Evolutionary conservation across 177 flowering plant genomes (phyloP), one percentile per base, ranked within the genome.

Genomic region (Telopea speciosissima): DNA sequence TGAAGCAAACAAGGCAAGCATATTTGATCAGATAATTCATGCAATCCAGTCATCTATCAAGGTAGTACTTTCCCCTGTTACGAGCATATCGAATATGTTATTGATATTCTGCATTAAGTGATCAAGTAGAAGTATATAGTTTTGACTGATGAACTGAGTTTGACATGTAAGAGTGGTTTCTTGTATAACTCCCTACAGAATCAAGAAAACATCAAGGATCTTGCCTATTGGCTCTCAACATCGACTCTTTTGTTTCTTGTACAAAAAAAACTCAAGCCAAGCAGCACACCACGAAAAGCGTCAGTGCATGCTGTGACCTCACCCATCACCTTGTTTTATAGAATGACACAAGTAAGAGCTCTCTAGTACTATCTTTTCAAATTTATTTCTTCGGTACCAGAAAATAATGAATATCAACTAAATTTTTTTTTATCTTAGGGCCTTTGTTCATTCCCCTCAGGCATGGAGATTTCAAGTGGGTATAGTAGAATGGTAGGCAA

Each of bases 401-500:
- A 62, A n/a, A 40, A 54, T 10, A 33, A 68, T 31, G 56, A 22
- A 31, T 68, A 24, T 21, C 36, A 21, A 17, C 65, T 70, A 44
- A 58, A 22, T n/a, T n/a, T n/a, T 14, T 66, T 21, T 25, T 21
- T 25, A 65, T 62, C 72, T 21, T 82, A 91, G 97, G 90, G 91
- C 63, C 71, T 83, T 44, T 88, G 83, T 28, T 68, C 88, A 79
- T 77, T 60, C 76, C n/a, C 94, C 66, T 33, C 80, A 69, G 73
- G 81, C 66, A 75, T 72, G 89, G 85, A n/a, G 70, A 80, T 83
- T 66, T 89, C 94, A 33, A 83, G 83, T 78, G 93, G 96, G 56
- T 91, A 89, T 76, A 87, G 92, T 78, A 92, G 97, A 75, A 87
- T 89, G 89, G n/a, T n/a, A n/a, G n/a, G n/a, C n/a, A n/a, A n/a